Conservation (phyloP, 306 rosid genomes). For the Hylodesmum podocarpum region DNA sequence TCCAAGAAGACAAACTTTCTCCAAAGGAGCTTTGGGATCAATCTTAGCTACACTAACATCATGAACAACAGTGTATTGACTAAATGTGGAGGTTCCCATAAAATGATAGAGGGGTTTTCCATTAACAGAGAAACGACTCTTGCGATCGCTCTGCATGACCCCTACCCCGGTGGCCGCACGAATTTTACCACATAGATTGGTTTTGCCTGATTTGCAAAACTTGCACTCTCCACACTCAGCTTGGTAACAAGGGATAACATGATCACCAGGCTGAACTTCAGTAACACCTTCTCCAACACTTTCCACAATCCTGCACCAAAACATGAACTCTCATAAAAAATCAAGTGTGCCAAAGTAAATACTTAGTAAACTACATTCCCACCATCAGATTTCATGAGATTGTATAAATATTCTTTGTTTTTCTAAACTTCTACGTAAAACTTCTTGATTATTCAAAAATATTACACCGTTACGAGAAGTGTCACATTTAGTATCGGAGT, state of each 20-base stretch:
- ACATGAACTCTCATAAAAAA: not conserved
- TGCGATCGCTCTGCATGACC: conserved; percentile 80
- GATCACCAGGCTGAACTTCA: conserved; percentile 83
- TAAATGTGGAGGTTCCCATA: conserved; percentile 96
- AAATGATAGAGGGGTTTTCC: conserved; percentile 89
- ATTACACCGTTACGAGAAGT: no score
- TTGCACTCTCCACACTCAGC: conserved; percentile 96
- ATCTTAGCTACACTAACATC: conserved; percentile 96
- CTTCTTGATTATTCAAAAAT: no score
- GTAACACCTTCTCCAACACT: conserved; percentile 96
- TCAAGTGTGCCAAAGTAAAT: not conserved
- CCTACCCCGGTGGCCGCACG: conserved; percentile 92
- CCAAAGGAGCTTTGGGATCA: conserved; percentile 82
- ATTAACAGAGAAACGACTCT: conserved; percentile 83
- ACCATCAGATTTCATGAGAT: no score
- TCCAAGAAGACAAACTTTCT: conserved; percentile 94
- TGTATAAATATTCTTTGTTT: no score
- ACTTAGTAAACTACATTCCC: no score
- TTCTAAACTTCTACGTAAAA: no score
- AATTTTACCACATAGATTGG: conserved; percentile 92
- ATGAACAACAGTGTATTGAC: conserved; percentile 95
- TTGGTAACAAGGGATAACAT: conserved; percentile 94
- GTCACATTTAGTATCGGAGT: no score
- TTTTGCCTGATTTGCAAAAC: conserved; percentile 96
- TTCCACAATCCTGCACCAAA: conserved; percentile 72